Evolutionary conservation across 805 yeast species (phyloP).

Genomic region (Lipomyces sp.): DNA sequence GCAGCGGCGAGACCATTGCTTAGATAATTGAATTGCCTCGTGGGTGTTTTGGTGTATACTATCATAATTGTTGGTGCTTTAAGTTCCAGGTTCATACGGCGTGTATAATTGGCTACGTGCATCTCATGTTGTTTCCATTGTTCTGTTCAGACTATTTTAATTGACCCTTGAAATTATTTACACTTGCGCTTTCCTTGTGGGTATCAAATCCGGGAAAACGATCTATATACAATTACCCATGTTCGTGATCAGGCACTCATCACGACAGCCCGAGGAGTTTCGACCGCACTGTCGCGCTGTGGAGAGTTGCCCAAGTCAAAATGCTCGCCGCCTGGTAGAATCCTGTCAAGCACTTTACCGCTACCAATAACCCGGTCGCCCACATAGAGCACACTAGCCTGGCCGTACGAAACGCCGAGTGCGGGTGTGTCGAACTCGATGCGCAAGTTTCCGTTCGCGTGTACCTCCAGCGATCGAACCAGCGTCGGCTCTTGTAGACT

Average conservation of each 20-base stretch:
- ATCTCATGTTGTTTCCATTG: background rate
- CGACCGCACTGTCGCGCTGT: too few species aligned
- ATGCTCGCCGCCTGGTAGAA: too few species aligned
- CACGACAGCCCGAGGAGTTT: too few species aligned
- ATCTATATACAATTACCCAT: too few species aligned
- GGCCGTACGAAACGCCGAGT: conserved; percentile 88
- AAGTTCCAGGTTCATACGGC: too few species aligned
- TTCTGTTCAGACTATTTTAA: too few species aligned
- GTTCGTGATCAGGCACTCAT: too few species aligned
- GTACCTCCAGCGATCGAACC: background rate
- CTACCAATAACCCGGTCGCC: conserved; percentile 67
- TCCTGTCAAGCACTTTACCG: conserved; percentile 41
- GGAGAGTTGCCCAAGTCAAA: too few species aligned
- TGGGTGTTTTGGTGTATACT: background rate
- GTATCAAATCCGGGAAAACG: too few species aligned
- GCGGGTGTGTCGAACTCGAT: conserved; percentile 47
- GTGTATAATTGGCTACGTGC: background rate
- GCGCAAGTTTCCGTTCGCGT: conserved; percentile 28
- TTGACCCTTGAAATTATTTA: too few species aligned
- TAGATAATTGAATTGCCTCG: conserved; percentile 28
- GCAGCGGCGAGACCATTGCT: conserved; percentile 56
- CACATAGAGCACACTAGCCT: conserved; percentile 69
- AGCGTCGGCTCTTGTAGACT: conserved; percentile 55
- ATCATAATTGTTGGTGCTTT: background rate
- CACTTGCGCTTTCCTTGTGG: too few species aligned